Percentiles rank a stretch among this genome's conserved stretches.
phyloP scores from a whole-genome alignment of 2,329 filamentous ascomycete species.

The Xylariaceae sp. region DNA sequence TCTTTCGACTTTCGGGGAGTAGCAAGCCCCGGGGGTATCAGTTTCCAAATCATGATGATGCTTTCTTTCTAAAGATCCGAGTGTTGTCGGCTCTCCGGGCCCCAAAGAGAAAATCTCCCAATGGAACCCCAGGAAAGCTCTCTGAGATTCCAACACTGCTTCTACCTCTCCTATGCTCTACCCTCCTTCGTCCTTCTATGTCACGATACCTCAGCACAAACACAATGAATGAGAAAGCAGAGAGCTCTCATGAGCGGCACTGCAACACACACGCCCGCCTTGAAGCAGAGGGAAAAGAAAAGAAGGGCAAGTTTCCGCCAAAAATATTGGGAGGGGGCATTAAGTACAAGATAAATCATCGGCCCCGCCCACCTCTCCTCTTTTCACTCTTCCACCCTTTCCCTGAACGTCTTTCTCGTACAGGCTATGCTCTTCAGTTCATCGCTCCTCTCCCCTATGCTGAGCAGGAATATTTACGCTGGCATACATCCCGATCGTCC shows the following conservation, averaged over 20 bases:
- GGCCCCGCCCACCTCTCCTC: not conserved
- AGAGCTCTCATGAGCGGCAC: too few relatives aligned
- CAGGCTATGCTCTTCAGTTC: too few relatives aligned
- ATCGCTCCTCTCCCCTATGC: too few relatives aligned
- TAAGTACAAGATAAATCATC: constrained; percentile 23
- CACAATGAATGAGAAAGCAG: constrained; percentile 12
- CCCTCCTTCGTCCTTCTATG: not conserved
- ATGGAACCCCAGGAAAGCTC: not conserved
- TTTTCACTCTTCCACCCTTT: not conserved
- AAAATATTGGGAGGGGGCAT: constrained; percentile 26
- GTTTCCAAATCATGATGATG: too few relatives aligned
- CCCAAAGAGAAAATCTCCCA: too few relatives aligned
- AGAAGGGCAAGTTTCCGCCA: constrained; percentile 9
- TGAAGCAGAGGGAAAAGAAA: constrained; percentile 10
- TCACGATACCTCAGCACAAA: constrained; percentile 18
- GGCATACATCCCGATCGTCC: not conserved
- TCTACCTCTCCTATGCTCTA: not conserved
- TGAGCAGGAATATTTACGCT: too few relatives aligned
- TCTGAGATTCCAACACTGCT: not conserved
- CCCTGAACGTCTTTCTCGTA: not conserved
- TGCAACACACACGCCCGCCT: too few relatives aligned
- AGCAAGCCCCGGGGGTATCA: too few relatives aligned
- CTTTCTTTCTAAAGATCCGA: too few relatives aligned
- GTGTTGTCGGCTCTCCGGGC: too few relatives aligned
- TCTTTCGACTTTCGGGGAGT: too few relatives aligned